Evolutionary conservation across 1,284 basidiomycete species (phyloP).

Genomic region (Cutaneotrichosporon sp.): DNA sequence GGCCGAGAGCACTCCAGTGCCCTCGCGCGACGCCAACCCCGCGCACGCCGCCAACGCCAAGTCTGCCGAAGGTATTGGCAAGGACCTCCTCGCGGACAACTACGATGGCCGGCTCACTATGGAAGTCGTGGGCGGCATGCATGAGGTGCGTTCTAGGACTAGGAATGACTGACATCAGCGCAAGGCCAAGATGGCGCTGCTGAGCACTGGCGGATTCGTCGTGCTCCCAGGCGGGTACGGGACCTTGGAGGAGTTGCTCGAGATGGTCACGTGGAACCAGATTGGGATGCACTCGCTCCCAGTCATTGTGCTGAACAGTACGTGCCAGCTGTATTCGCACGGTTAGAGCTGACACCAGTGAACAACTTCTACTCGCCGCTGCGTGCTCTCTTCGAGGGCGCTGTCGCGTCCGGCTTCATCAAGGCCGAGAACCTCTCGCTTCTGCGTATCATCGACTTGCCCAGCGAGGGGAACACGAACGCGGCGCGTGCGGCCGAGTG

Average conservation of each 20-base stretch:
- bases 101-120: slow-evolving; percentile 42
- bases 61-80: slow-evolving; percentile 43
- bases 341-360: slow-evolving; percentile 52
- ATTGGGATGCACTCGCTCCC: slow-evolving; percentile 80
- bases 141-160: slow-evolving; percentile 56
- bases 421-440: slow-evolving; percentile 61
- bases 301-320: slow-evolving; percentile 71
- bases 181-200: slow-evolving; percentile 80
- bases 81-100: slow-evolving; percentile 53
- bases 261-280: slow-evolving; percentile 83
- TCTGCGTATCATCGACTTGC: slow-evolving; percentile 68
- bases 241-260: slow-evolving; percentile 88
- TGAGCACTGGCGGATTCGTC: slow-evolving; percentile 71
- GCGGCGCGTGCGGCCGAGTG: slow-evolving; percentile 61
- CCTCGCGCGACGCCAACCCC: not conserved
- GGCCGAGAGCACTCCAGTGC: slow-evolving; percentile 34
- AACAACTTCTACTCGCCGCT: slow-evolving; percentile 75
- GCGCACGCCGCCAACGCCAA: slow-evolving; percentile 12
- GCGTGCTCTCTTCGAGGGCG: slow-evolving; percentile 66
- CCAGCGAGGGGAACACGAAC: slow-evolving; percentile 58
- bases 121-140: slow-evolving; percentile 77
- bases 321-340: slow-evolving; percentile 12
- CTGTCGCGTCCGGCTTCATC: slow-evolving; percentile 74
- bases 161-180: slow-evolving; percentile 49
- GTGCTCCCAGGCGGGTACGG: slow-evolving; percentile 88